Percentiles rank a stretch among this genome's conserved stretches.
Conservation (phyloP, 345 rosid genomes). For the Sapria himalayana region DNA sequence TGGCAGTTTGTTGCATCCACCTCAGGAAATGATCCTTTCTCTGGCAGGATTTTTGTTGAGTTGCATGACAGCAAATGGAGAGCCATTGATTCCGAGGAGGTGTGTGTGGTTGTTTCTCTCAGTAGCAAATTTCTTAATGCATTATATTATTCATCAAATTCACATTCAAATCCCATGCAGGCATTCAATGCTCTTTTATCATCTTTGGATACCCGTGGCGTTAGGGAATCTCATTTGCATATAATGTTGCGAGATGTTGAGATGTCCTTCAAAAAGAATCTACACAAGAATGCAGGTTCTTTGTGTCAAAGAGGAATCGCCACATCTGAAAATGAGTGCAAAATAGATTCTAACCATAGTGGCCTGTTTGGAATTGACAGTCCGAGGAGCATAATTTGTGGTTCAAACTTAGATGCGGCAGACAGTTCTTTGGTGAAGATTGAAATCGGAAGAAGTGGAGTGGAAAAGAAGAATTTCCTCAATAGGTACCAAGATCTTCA, state of each 20-base stretch:
- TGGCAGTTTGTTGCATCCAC: slow-evolving; percentile 92
- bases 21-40: slow-evolving; percentile 72
- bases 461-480: slow-evolving; percentile 39
- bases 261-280: slow-evolving; percentile 49
- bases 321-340: slow-evolving; percentile 18
- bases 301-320: slow-evolving; percentile 15
- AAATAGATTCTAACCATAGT: slow-evolving; percentile 23
- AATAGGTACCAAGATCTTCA: slow-evolving; percentile 61
- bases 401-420: slow-evolving; percentile 22
- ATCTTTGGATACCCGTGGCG: slow-evolving; percentile 75
- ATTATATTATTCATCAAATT: too few relatives aligned
- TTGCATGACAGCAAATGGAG: slow-evolving; percentile 63
- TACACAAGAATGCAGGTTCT: slow-evolving; percentile 15
- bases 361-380: slow-evolving; percentile 21
- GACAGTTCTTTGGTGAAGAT: slow-evolving; percentile 42
- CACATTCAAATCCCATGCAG: slow-evolving; percentile 20
- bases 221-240: slow-evolving; percentile 86
- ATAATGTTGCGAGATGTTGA: slow-evolving; percentile 77
- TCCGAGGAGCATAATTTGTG: slow-evolving; percentile 42
- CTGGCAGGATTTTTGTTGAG: slow-evolving; percentile 83
- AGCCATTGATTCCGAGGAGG: slow-evolving; percentile 84
- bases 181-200: slow-evolving; percentile 68
- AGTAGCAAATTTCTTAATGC: not conserved
- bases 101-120: slow-evolving; percentile 6
- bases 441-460: slow-evolving; percentile 53